Evolutionary conservation across 805 yeast genomes (phyloP).

Genomic region (Peterozyma xylosa): DNA sequence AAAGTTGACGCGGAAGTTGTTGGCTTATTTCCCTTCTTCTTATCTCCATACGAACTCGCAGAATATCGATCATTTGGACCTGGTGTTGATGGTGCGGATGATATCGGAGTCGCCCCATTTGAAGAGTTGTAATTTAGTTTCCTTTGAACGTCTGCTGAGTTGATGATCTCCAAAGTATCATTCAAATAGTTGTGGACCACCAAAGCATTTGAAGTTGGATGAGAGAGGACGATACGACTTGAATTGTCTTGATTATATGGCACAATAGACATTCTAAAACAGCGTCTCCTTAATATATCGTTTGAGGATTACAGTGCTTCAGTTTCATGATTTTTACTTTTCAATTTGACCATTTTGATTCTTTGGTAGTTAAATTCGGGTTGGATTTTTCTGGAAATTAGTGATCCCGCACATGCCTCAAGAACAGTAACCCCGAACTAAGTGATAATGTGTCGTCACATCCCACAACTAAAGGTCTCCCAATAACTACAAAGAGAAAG

Average conservation of each 20-base stretch:
- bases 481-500: too few species aligned
- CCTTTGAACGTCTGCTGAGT: background rate
- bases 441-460: too few species aligned
- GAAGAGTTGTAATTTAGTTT: background rate
- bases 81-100: background rate
- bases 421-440: too few species aligned
- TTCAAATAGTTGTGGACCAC: constrained; percentile 3
- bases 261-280: constrained; percentile 5
- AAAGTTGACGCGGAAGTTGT: background rate
- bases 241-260: constrained; percentile 1
- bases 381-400: too few species aligned
- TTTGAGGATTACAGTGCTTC: background rate
- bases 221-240: constrained; percentile 3
- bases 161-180: constrained; percentile 6
- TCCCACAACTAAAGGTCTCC: too few species aligned
- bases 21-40: background rate
- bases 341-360: background rate
- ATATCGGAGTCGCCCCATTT: background rate
- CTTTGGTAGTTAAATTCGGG: background rate
- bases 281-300: background rate
- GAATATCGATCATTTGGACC: background rate
- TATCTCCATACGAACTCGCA: background rate
- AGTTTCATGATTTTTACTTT: background rate
- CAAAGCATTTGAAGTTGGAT: constrained; percentile 2
- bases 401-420: too few species aligned